phyloP scores from a whole-genome alignment of 2,329 filamentous ascomycete genomes.

The Fusarium goolgardi region DNA sequence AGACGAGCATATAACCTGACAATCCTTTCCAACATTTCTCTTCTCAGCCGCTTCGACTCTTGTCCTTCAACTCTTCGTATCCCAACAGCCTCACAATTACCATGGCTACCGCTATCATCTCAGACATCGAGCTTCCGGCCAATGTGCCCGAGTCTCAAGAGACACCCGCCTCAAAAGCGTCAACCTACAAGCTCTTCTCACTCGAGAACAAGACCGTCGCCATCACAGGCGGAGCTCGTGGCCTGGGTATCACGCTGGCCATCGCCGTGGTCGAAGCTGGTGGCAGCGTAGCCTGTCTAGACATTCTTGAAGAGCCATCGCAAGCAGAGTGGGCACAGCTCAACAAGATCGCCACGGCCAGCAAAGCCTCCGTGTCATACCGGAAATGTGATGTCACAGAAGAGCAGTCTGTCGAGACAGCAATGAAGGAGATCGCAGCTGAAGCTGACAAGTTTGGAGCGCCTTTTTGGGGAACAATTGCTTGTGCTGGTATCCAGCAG shows the following conservation, averaged over 20 bases:
- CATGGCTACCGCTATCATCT: constrained; percentile 48
- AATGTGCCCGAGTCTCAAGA: constrained; percentile 49
- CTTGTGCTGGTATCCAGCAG: constrained; percentile 63
- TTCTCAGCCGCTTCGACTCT: not conserved
- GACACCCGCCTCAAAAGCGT: constrained; percentile 47
- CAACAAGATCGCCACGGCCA: constrained; percentile 54
- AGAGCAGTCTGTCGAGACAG: constrained; percentile 53
- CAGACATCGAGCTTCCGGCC: constrained; percentile 47
- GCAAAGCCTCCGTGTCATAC: constrained; percentile 54
- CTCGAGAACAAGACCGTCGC: constrained; percentile 58
- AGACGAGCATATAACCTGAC: constrained; percentile 16
- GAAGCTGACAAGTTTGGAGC: constrained; percentile 49
- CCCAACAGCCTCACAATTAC: not conserved
- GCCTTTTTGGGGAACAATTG: constrained; percentile 55
- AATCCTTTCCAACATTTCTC: not conserved
- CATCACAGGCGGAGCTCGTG: constrained; percentile 64
- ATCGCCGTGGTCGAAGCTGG: constrained; percentile 62
- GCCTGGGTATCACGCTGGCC: constrained; percentile 63
- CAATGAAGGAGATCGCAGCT: constrained; percentile 53
- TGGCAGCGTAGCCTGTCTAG: constrained; percentile 61
- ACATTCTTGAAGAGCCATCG: constrained; percentile 55
- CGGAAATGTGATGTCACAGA: constrained; percentile 60
- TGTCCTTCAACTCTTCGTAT: not conserved
- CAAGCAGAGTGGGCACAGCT: constrained; percentile 56
- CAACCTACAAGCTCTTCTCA: constrained; percentile 56